Base-by-base conservation (phyloP, 2,329 filamentous ascomycete species). In the Botrytis paeoniae region DNA sequence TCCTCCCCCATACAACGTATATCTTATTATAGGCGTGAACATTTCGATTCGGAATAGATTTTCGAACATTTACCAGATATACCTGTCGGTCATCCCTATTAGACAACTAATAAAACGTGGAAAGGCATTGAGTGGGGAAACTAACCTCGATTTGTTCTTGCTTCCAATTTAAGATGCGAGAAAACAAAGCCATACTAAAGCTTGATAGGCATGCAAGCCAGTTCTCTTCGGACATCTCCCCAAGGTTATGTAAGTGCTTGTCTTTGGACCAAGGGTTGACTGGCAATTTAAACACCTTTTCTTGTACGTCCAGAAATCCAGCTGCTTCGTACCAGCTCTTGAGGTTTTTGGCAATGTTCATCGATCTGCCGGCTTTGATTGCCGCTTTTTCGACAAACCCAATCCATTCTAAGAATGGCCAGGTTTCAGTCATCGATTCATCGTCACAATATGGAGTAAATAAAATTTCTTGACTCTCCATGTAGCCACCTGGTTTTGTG, bases 221-320 rank as follows among this genome's bases (percentile, higher is more conserved):
- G 60, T 81, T 81, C 18, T 76, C 74, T 48, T 78, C 79, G 25
- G 73, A 76, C 77, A 78, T 76, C 54, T 74, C 73, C 2, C 79
- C 79, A 32, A 79, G 41, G 2, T 69, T 69, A 62, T 79, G 78
- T 70, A 78, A 48, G 41, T 78, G 75, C 39, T 70, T 73, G 51
- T 80, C 80, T 75, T 84, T 85, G 0, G 88, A 82, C 88, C 88
- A 89, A 7, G 82, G 81, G 48, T 87, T 88, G 64, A 86, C 82
- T 0, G 88, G 88, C 54, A 89, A 81, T 78, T 86, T 88, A 79
- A 86, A 87, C 1, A 86, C 77, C 35, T 81, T 81, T 78, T 89
- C 83, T 43, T 85, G 83, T 20, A 89, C 83, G 70, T 89, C 86
- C 10, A 86, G 84, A 75, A 89, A 89, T 0, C 88, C 88, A 2